Percentiles rank a stretch among this genome's conserved stretches.
These are phyloP conservation scores for Galerina marginata DNA, from an alignment of 768 basidiomycete genomes.

Conservation along the genomic window DNA sequence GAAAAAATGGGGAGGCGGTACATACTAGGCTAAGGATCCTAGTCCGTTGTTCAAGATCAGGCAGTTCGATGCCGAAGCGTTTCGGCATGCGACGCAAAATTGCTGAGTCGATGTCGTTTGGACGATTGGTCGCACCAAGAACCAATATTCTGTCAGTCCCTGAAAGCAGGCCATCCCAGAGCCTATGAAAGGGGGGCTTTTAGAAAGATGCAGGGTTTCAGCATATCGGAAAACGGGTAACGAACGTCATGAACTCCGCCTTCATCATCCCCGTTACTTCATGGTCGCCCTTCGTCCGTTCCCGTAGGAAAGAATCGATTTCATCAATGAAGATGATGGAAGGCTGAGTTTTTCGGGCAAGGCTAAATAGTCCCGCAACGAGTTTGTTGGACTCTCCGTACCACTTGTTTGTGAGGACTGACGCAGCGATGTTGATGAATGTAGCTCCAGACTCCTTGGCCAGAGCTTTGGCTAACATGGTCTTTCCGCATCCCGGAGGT, in stretches of 20 bases:
- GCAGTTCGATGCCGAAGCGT: constrained; percentile 86
- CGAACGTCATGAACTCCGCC: constrained; percentile 92
- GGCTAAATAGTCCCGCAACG: constrained; percentile 91
- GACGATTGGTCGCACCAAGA: constrained; percentile 94
- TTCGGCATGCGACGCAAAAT: constrained; percentile 98
- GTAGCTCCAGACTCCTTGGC: constrained; percentile 98
- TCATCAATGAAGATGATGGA: constrained; percentile 99
- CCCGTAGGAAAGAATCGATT: constrained; percentile 93
- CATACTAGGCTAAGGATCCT: constrained; percentile 84
- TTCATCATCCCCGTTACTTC: constrained; percentile 99
- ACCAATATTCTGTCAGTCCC: constrained; percentile 84
- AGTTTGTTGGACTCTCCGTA: constrained; percentile 81
- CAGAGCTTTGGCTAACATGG: constrained; percentile 98
- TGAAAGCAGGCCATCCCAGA: constrained; percentile 95
- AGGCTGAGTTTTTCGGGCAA: constrained; percentile 93
- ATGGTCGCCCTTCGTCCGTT: constrained; percentile 88
- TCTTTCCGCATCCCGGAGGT: constrained; percentile 98
- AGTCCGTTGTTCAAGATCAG: constrained; percentile 75
- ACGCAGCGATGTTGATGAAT: constrained; percentile 74
- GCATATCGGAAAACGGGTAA: constrained; percentile 10
- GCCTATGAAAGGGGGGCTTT: constrained; percentile 43
- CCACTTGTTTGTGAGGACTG: constrained; percentile 55
- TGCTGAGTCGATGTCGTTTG: constrained; percentile 88
- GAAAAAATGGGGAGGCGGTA: constrained; percentile 3
- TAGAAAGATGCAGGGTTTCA: not conserved